These are phyloP conservation scores for Hypoxylon sp. DNA, from an alignment of 2,329 filamentous ascomycete genomes.

Conservation along the genomic window DNA sequence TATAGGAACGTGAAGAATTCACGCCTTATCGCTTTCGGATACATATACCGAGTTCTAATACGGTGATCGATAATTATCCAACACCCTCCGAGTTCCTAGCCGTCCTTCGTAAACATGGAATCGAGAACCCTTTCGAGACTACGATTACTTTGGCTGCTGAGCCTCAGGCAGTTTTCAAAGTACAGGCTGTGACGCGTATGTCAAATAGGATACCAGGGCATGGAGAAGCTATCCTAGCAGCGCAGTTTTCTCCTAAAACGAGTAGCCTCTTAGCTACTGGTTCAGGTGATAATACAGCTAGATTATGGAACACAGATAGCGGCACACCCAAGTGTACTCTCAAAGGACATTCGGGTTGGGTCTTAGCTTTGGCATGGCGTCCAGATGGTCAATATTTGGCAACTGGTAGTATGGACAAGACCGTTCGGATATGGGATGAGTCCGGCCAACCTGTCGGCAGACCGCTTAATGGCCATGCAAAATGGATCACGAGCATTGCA, in stretches of 20 bases:
- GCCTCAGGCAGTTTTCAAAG: slow-evolving; percentile 93
- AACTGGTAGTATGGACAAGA: slow-evolving; percentile 94
- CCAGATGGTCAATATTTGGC: slow-evolving; percentile 86
- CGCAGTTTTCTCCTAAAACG: slow-evolving; percentile 85
- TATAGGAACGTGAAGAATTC: slow-evolving; percentile 68
- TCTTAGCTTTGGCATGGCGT: slow-evolving; percentile 88
- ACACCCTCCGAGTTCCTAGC: slow-evolving; percentile 64
- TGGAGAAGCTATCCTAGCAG: slow-evolving; percentile 88
- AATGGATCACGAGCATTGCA: slow-evolving; percentile 88
- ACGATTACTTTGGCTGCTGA: slow-evolving; percentile 71
- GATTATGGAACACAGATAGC: slow-evolving; percentile 96
- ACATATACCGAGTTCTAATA: slow-evolving; percentile 68
- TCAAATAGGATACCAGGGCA: slow-evolving; percentile 91
- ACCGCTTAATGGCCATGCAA: slow-evolving; percentile 85
- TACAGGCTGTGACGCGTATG: slow-evolving; percentile 91
- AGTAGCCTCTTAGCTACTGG: slow-evolving; percentile 87
- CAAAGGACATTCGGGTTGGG: slow-evolving; percentile 91
- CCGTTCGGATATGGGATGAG: slow-evolving; percentile 89
- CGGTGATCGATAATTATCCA: slow-evolving; percentile 70
- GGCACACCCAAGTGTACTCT: slow-evolving; percentile 89
- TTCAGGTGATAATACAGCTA: slow-evolving; percentile 89
- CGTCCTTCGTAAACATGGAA: slow-evolving; percentile 69
- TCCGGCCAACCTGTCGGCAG: slow-evolving; percentile 81
- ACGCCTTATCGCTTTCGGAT: slow-evolving; percentile 74
- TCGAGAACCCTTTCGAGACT: slow-evolving; percentile 71